Evolutionary conservation across 208 protist genomes (phyloP).

Genomic region (Trypanosoma brucei): DNA sequence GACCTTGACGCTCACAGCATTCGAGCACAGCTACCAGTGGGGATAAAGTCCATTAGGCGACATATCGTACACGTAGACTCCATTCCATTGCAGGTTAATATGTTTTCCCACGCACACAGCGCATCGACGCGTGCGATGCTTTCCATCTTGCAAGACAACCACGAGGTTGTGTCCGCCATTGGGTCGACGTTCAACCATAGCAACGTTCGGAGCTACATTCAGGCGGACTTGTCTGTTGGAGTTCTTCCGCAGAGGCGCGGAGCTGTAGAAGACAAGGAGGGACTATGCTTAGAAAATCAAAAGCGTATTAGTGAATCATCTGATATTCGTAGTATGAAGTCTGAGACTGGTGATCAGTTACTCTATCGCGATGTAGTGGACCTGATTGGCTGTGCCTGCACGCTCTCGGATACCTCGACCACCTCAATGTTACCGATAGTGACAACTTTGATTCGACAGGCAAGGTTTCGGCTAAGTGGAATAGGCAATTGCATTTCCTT

Average conservation of each 20-base stretch:
- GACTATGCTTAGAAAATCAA: slow-evolving; percentile 29
- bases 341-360: slow-evolving; percentile 64
- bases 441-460: slow-evolving; percentile 77
- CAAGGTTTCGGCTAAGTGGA: slow-evolving; percentile 71
- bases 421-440: slow-evolving; percentile 80
- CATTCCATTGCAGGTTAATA: slow-evolving; percentile 92
- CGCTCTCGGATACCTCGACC: slow-evolving; percentile 62
- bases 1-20: slow-evolving; percentile 80
- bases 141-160: slow-evolving; percentile 92
- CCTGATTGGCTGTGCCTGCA: slow-evolving; percentile 78
- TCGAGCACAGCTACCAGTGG: slow-evolving; percentile 90
- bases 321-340: slow-evolving; percentile 47
- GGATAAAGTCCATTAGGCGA: slow-evolving; percentile 89
- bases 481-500: slow-evolving; percentile 85
- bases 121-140: slow-evolving; percentile 89
- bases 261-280: slow-evolving; percentile 68
- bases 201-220: slow-evolving; percentile 89
- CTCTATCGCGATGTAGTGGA: slow-evolving; percentile 85
- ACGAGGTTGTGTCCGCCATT: slow-evolving; percentile 90
- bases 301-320: slow-evolving; percentile 65
- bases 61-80: slow-evolving; percentile 92
- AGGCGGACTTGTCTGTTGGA: slow-evolving; percentile 87
- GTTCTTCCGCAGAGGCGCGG: slow-evolving; percentile 81
- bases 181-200: slow-evolving; percentile 90
- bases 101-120: slow-evolving; percentile 90